Base-by-base conservation (phyloP, 495 filamentous ascomycete species). In the Aspergillus bridgeri region DNA sequence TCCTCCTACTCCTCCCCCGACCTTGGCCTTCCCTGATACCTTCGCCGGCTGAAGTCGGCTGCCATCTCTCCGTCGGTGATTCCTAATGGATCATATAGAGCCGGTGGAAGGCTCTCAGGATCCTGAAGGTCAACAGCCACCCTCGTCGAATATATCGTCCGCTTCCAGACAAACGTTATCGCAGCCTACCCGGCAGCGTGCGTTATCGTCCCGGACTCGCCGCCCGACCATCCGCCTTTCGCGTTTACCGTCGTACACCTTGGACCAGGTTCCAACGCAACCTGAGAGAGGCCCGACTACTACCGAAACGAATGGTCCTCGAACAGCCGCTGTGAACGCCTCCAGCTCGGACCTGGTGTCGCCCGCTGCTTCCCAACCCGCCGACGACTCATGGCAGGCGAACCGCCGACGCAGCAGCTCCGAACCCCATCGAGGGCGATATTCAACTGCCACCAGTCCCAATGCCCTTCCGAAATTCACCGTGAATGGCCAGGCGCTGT, bases 361-460 rank as follows among this genome's bases (percentile, higher is more conserved):
- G 3, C 54, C 48, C 24, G 1, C 20, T n/a, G 17, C 49, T 8
- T 29, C 52, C 38, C 55, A 60, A 24, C 21, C 46, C 6, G 66
- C 69, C 38, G 71, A 75, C 47, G 69, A 76, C 51, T 55, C 65
- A 20, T 59, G 63, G 60, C 61, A 70, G 25, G 64, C 57, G 17
- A 66, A 64, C 24, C 72, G 77, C 51, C 75, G 77, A 29, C 77
- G 77, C 61, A 79, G 77, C 61, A 77, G 47, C 48, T 79, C 77
- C 15, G 77, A 78, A 48, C 77, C 77, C 24, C 75, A 70, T 47
- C 74, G 65, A 17, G 71, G 73, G 22, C 66, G 71, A 33, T 79
- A 66, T 65, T 38, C 33, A 38, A 75, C 75, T 7, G 64, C 69
- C 1, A 67, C 75, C 4, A 57, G 57, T 18, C 54, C 66, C 29